Conservation (phyloP, 768 basidiomycete species). For the Boletus fagicola region DNA sequence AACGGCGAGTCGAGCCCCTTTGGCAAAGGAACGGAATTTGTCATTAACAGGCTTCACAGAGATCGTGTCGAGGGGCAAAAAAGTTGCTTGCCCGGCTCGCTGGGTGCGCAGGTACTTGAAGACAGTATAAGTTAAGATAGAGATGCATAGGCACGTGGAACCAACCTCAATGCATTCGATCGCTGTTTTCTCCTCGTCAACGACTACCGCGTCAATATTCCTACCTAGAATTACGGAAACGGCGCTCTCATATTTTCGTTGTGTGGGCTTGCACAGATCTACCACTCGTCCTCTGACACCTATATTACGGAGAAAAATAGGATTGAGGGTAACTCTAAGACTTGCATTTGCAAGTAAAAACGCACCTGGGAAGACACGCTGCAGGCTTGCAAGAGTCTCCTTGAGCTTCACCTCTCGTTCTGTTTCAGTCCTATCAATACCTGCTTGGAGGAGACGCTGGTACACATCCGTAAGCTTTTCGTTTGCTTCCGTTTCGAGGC, state of each 20-base stretch:
- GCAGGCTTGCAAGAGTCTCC: conserved; percentile 80
- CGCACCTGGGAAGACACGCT: conserved; percentile 84
- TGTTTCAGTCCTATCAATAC: conserved; percentile 82
- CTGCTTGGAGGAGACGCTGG: conserved; percentile 83
- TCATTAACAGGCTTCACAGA: conserved; percentile 93
- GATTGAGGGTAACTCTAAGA: background rate
- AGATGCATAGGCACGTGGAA: background rate
- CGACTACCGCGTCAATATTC: conserved; percentile 93
- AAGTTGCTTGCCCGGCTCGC: conserved; percentile 93
- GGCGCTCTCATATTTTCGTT: conserved; percentile 87
- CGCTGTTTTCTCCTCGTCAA: conserved; percentile 95
- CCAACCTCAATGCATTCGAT: conserved; percentile 95
- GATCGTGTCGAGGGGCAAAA: conserved; percentile 97
- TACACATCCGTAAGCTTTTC: conserved; percentile 85
- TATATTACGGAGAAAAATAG: conserved; percentile 22
- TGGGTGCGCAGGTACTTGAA: conserved; percentile 89
- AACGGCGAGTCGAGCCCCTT: conserved; percentile 81
- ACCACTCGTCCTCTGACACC: conserved; percentile 91
- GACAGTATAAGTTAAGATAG: background rate
- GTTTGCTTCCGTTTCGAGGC: conserved; percentile 87
- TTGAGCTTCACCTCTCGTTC: conserved; percentile 82
- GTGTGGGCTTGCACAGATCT: conserved; percentile 93
- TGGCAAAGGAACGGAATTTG: conserved; percentile 89
- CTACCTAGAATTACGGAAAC: conserved; percentile 91
- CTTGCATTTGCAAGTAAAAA: background rate